Evolutionary conservation across 352 stramenopile genomes (phyloP), one percentile per base, ranked within the genome.

Genomic region (Phytophthora fragariae): DNA sequence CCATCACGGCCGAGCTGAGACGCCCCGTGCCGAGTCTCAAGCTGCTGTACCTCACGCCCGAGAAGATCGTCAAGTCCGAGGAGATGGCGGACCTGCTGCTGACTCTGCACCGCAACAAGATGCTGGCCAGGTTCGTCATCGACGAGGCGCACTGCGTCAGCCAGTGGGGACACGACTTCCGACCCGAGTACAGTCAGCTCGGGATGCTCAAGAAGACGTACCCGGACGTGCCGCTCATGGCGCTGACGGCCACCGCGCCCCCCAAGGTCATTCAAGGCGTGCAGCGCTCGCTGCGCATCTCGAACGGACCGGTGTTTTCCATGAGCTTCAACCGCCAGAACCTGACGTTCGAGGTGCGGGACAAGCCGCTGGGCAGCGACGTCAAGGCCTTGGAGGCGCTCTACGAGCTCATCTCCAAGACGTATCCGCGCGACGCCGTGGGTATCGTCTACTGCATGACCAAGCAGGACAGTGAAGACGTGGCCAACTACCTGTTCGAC

Each of bases 391-490:
- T 92, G 64, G 76, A 91, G 29, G 75, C 76, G 14, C 70, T 93
- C 2, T 81, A 77, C 61, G 44, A 86, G 17, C 56, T 91, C 9
- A 92, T 95, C 67, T 70, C 73, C 31, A 86, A 60, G 5, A 80
- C 82, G 15, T 94, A 91, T 57, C 44, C 68, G 6, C 60, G 52
- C 0, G 71, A 88, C 3, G 83, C 77, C 0, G 85, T 89, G 2
- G 96, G 94, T 5, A 99, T 99, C 66, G 90, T 99, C 17, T 99
- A 99, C 75, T 98, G 92, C 62, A 97, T 98, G 80, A 98, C 89
- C 19, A 94, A 92, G 66, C 93, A 98, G 62, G 95, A 99, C 74
- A 96, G 93, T 49, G 92, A 98, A 72, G 85, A 97, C 57, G 89
- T 99, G 19, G 94, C 97, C 11, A 82, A 95, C 68, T 93, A 92